A percentile compares a stretch with the other conserved stretches of the same genome.
Conservation (phyloP, 1,284 basidiomycete genomes). For the Trichosporon faecale region DNA sequence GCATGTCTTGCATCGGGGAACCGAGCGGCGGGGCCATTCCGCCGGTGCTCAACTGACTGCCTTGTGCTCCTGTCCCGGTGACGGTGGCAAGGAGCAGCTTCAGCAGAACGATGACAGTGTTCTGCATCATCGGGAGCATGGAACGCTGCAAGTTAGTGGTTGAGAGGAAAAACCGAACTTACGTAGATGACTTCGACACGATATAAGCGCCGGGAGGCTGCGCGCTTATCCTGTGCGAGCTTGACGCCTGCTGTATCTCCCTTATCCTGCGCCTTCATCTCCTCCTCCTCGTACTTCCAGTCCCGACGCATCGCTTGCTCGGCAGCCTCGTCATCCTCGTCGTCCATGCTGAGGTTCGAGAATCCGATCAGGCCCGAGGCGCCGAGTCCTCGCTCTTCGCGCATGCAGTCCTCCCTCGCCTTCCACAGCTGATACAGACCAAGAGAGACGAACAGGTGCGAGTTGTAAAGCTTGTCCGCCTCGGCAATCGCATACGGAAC, state of each 20-base stretch:
- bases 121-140: conserved; percentile 74
- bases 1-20: conserved; percentile 52
- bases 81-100: conserved; percentile 86
- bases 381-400: conserved; percentile 82
- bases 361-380: conserved; percentile 58
- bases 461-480: conserved; percentile 83
- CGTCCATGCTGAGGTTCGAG: conserved; percentile 42
- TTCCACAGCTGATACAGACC: conserved; percentile 92
- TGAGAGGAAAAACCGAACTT: conserved; percentile 43
- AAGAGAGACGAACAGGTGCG: conserved; percentile 86
- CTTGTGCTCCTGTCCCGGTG: conserved; percentile 63
- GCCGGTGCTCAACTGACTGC: not conserved
- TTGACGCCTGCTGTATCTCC: conserved; percentile 60
- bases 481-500: conserved; percentile 95
- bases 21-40: conserved; percentile 29
- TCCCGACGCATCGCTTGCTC: conserved; percentile 60
- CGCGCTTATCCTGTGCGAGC: conserved; percentile 64
- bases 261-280: conserved; percentile 55
- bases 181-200: conserved; percentile 89
- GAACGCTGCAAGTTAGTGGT: conserved; percentile 51
- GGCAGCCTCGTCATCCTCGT: conserved; percentile 49
- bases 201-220: conserved; percentile 77
- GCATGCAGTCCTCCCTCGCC: conserved; percentile 90
- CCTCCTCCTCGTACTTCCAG: conserved; percentile 61
- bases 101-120: conserved; percentile 82